Evolutionary conservation across 768 basidiomycete species (phyloP).

Genomic region (Suillus placidus): DNA sequence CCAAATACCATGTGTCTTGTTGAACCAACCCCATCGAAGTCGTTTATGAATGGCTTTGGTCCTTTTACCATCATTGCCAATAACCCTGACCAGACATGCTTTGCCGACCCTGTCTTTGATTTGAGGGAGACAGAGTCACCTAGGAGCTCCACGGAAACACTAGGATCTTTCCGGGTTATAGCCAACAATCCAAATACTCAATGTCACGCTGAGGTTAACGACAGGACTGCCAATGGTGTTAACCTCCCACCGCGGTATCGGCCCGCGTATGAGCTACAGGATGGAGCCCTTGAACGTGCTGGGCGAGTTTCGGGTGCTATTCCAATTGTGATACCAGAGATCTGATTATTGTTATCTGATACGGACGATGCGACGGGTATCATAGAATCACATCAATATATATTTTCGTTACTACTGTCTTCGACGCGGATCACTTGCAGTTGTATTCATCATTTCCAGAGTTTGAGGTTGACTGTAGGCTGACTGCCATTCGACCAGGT

Average conservation of each 20-base stretch:
- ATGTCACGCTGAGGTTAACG: conserved; percentile 3
- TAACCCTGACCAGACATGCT: conserved; percentile 22
- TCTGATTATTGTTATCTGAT: not conserved
- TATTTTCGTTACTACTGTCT: not conserved
- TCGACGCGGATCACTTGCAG: not conserved
- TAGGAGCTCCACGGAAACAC: not conserved
- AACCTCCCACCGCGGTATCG: conserved; percentile 46
- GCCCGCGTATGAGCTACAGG: conserved; percentile 81
- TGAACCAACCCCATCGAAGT: conserved; percentile 14
- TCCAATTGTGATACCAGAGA: conserved; percentile 10
- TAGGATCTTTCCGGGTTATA: conserved; percentile 22
- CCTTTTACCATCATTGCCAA: conserved; percentile 23
- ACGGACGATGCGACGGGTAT: no score
- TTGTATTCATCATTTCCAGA: not conserved
- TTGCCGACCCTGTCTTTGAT: conserved; percentile 16
- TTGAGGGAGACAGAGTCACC: not conserved
- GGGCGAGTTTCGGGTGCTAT: conserved; percentile 50
- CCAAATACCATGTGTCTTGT: conserved; percentile 22
- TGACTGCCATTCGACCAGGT: not conserved
- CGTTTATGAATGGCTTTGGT: conserved; percentile 5
- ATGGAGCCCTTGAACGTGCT: conserved; percentile 73
- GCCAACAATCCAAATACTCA: conserved; percentile 1
- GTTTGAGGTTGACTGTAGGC: not conserved
- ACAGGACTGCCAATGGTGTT: conserved; percentile 6
- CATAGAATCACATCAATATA: not conserved